Evolutionary conservation across 352 stramenopile species (phyloP).

Genomic region (Globisporangium apiculatum): DNA sequence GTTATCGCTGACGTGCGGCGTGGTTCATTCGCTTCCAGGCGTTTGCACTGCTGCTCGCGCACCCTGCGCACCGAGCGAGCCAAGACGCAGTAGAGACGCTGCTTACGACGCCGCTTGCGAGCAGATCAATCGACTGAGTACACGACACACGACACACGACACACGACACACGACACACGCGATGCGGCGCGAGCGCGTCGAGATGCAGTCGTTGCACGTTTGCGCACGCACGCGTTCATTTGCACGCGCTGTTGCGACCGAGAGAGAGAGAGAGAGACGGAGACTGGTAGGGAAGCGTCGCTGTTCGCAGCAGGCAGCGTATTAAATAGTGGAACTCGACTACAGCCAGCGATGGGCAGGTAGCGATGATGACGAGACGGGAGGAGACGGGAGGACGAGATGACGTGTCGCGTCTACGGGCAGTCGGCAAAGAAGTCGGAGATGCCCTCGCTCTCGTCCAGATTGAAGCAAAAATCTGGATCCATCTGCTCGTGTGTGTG

Average conservation of each 20-base stretch:
- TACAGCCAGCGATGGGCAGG: neutral
- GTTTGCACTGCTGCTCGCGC: constrained; percentile 35
- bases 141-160: neutral
- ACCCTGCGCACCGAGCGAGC: constrained; percentile 36
- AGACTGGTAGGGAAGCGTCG: neutral
- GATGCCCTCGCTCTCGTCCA: constrained; percentile 82
- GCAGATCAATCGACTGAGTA: neutral
- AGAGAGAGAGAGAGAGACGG: neutral
- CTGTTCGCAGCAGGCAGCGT: neutral
- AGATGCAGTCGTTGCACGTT: too few relatives aligned
- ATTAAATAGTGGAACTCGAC: constrained; percentile 4
- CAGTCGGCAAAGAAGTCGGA: constrained; percentile 85
- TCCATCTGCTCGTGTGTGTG: constrained; percentile 36
- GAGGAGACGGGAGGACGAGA: neutral
- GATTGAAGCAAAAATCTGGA: constrained; percentile 86
- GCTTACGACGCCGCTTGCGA: constrained; percentile 17
- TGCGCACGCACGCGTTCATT: too few relatives aligned
- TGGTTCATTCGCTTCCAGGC: constrained; percentile 13
- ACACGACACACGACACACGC: neutral
- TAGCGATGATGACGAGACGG: neutral
- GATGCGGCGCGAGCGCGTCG: too few relatives aligned
- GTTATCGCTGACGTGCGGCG: too few relatives aligned
- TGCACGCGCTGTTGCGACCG: neutral
- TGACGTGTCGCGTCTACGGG: constrained; percentile 23
- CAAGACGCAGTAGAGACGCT: constrained; percentile 42